Evolutionary conservation across 176 grass and related monocot genomes (phyloP).

Genomic region (Cenchrus purpureus): DNA sequence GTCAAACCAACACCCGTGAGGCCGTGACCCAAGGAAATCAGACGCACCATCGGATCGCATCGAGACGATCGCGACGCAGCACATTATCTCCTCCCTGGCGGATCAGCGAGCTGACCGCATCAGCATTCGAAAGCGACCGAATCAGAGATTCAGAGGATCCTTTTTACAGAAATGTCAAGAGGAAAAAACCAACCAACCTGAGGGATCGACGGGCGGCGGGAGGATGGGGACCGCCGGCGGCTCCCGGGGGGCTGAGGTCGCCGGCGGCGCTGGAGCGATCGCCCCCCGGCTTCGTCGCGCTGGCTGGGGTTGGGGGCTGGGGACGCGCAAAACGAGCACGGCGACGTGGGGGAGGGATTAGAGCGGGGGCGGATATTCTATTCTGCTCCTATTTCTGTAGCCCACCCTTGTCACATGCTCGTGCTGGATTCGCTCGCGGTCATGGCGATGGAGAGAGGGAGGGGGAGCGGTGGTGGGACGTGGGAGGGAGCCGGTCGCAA

Average conservation of each 20-base stretch:
- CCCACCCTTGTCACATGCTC: slow-evolving; percentile 16
- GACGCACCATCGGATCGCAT: neutral
- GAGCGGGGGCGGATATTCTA: neutral
- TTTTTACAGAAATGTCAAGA: neutral
- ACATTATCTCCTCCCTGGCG: neutral
- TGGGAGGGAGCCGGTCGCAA: neutral
- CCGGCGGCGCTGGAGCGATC: slow-evolving; percentile 57
- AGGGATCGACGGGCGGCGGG: neutral
- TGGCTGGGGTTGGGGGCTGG: neutral
- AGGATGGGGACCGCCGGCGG: slow-evolving; percentile 46
- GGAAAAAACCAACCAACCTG: slow-evolving; percentile 29
- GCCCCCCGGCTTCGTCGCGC: slow-evolving; percentile 48
- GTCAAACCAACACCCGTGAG: slow-evolving; percentile 8
- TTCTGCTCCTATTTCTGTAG: slow-evolving; percentile 27
- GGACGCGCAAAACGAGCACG: slow-evolving; percentile 46
- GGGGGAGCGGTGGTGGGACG: no score
- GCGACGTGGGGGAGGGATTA: slow-evolving; percentile 1
- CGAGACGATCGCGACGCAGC: neutral
- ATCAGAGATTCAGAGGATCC: neutral
- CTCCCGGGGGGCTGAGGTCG: slow-evolving; percentile 37
- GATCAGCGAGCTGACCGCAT: slow-evolving; percentile 1
- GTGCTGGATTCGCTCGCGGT: slow-evolving; percentile 18
- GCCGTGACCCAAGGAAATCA: neutral
- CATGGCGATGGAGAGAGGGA: neutral
- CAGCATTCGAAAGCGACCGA: neutral